Evolutionary conservation across 371 early-diverging fungal genomes (phyloP).

Genomic region (Mortierella sp.): DNA sequence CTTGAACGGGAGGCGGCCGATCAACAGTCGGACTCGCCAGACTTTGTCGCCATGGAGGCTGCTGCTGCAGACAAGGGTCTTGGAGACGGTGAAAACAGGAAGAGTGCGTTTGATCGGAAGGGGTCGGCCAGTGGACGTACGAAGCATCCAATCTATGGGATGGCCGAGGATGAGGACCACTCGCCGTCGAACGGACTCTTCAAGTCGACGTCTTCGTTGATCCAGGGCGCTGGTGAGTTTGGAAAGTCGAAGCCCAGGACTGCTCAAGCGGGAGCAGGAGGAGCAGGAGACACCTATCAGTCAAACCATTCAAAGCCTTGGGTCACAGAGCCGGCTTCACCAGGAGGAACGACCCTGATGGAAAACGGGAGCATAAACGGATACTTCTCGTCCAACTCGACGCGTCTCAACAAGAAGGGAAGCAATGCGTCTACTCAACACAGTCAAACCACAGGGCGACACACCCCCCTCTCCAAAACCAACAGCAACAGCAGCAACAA

Average conservation of each 20-base stretch:
- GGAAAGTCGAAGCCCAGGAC: constrained; percentile 19
- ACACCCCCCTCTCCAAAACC: neutral
- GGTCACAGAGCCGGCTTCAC: constrained; percentile 29
- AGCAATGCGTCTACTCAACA: constrained; percentile 30
- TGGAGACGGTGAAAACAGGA: constrained; percentile 9
- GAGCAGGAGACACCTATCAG: neutral
- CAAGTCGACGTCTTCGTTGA: constrained; percentile 47
- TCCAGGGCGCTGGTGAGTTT: constrained; percentile 30
- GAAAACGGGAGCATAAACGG: constrained; percentile 38
- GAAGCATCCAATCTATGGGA: constrained; percentile 16
- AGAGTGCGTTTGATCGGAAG: neutral
- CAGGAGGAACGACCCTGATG: constrained; percentile 45
- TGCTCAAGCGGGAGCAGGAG: too few species aligned
- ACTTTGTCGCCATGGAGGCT: constrained; percentile 19
- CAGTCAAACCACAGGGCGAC: constrained; percentile 10
- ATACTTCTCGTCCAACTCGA: constrained; percentile 35
- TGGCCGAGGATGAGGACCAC: constrained; percentile 25
- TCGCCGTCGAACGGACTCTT: constrained; percentile 39
- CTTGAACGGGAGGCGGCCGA: constrained; percentile 13
- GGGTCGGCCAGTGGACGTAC: neutral
- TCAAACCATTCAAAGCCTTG: constrained; percentile 19
- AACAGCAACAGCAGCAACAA: constrained; percentile 10
- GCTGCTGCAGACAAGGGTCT: neutral
- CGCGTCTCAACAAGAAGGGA: constrained; percentile 30
- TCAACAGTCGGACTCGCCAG: constrained; percentile 13